Conservation (phyloP, 331 rosid species). For the Erythrophleum ivorense region DNA sequence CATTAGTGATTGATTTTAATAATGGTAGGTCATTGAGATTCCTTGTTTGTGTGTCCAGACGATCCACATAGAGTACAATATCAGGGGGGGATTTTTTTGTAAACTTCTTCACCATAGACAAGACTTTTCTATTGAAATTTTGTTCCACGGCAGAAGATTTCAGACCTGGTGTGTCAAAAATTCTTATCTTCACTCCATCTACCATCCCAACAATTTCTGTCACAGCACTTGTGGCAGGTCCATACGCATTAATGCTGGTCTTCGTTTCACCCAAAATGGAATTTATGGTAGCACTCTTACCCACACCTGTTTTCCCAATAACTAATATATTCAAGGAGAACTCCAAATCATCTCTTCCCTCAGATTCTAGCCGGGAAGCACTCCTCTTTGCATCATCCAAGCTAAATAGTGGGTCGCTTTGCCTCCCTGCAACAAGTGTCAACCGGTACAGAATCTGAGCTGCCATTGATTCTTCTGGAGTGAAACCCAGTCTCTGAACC, state of each 20-base stretch:
- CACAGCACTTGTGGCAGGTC: conserved; percentile 63
- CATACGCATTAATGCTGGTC: conserved; percentile 61
- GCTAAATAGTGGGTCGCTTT: conserved; percentile 51
- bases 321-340: conserved; percentile 70
- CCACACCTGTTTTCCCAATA: conserved; percentile 75
- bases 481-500: conserved; percentile 62
- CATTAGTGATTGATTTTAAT: conserved; percentile 55
- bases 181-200: conserved; percentile 63
- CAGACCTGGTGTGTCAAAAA: conserved; percentile 76
- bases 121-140: conserved; percentile 51
- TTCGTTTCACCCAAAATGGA: conserved; percentile 72
- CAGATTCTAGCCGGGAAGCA: conserved; percentile 64
- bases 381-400: conserved; percentile 63
- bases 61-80: conserved; percentile 71
- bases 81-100: conserved; percentile 66
- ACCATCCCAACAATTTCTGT: conserved; percentile 65
- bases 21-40: conserved; percentile 70
- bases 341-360: conserved; percentile 54
- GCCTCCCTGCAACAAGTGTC: conserved; percentile 59
- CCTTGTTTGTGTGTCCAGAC: conserved; percentile 69
- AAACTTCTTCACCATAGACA: conserved; percentile 59
- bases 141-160: conserved; percentile 67
- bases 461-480: conserved; percentile 61
- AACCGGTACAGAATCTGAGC: conserved; percentile 72
- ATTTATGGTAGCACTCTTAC: conserved; percentile 80